Percentiles rank a stretch among this genome's conserved stretches.
Conservation (phyloP, 306 rosid species). For the Medicago ruthenica region DNA sequence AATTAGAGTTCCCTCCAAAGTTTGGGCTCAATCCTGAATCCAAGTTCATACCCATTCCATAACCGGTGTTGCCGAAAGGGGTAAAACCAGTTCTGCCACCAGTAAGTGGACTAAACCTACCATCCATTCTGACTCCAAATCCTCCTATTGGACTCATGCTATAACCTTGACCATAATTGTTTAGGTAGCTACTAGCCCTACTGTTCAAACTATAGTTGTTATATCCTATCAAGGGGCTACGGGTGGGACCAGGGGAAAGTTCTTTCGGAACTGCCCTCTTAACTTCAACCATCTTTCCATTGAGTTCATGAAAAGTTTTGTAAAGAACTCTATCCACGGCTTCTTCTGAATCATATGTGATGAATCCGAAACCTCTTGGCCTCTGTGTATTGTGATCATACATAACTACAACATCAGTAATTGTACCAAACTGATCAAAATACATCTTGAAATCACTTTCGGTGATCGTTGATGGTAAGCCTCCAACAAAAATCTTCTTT, state of each 20-base stretch:
- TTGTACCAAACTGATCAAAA: constrained; percentile 91
- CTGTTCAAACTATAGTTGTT: constrained; percentile 78
- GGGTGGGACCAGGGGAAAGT: constrained; percentile 78
- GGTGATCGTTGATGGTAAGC: constrained; percentile 88
- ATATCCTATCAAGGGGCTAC: constrained; percentile 89
- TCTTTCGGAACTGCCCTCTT: constrained; percentile 99
- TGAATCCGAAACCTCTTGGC: constrained; percentile 99
- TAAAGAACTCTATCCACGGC: constrained; percentile 90
- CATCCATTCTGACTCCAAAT: constrained; percentile 83
- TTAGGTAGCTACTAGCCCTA: constrained; percentile 77
- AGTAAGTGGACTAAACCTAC: constrained; percentile 79
- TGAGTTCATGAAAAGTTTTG: constrained; percentile 92
- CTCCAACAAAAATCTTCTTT: constrained; percentile 96
- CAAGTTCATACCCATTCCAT: constrained; percentile 81
- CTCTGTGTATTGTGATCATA: constrained; percentile 98
- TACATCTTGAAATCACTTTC: constrained; percentile 92
- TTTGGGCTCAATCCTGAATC: constrained; percentile 78
- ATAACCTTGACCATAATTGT: constrained; percentile 79
- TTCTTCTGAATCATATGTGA: constrained; percentile 92
- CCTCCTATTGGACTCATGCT: constrained; percentile 86
- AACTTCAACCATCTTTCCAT: constrained; percentile 97
- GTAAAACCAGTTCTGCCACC: constrained; percentile 76
- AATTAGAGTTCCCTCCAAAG: constrained; percentile 76
- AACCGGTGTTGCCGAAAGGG: constrained; percentile 69
- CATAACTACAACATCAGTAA: constrained; percentile 96